phyloP scores from a whole-genome alignment of 2,329 filamentous ascomycete genomes.

The Colletotrichum graminicola region DNA sequence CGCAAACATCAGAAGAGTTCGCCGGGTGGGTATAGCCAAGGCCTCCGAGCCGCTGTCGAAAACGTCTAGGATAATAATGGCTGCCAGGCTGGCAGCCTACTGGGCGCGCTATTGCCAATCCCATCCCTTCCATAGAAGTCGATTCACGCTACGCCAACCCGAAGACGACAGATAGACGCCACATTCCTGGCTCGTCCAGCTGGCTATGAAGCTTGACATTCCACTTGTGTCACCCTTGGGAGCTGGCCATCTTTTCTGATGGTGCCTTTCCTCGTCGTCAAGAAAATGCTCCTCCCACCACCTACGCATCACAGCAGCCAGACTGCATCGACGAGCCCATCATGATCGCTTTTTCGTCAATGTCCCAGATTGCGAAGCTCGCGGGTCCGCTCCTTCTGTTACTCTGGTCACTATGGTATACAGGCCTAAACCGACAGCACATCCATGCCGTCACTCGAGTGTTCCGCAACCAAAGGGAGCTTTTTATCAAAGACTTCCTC shows the following conservation, averaged over 20 bases:
- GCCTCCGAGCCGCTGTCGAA: not conserved
- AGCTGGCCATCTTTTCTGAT: slow-evolving; percentile 19
- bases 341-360: slow-evolving; percentile 45
- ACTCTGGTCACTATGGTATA: slow-evolving; percentile 46
- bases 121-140: slow-evolving; percentile 40
- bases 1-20: not conserved
- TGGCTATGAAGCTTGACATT: slow-evolving; percentile 26
- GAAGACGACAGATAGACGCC: slow-evolving; percentile 29
- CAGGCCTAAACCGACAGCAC: slow-evolving; percentile 44
- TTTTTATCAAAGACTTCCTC: slow-evolving; percentile 52
- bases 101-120: slow-evolving; percentile 31
- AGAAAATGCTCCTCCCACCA: not conserved
- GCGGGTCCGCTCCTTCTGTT: slow-evolving; percentile 44
- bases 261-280: slow-evolving; percentile 9
- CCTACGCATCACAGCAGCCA: not conserved
- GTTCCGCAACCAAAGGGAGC: slow-evolving; percentile 49
- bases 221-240: slow-evolving; percentile 27
- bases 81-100: slow-evolving; percentile 14
- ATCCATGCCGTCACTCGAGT: slow-evolving; percentile 46
- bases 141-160: slow-evolving; percentile 33
- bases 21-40: not conserved
- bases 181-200: slow-evolving; percentile 25
- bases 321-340: slow-evolving; percentile 12
- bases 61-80: slow-evolving; percentile 13
- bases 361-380: slow-evolving; percentile 45